Evolutionary conservation across 2,329 filamentous ascomycete genomes (phyloP), one percentile per base, ranked within the genome.

Genomic region (Lachnellula arida): DNA sequence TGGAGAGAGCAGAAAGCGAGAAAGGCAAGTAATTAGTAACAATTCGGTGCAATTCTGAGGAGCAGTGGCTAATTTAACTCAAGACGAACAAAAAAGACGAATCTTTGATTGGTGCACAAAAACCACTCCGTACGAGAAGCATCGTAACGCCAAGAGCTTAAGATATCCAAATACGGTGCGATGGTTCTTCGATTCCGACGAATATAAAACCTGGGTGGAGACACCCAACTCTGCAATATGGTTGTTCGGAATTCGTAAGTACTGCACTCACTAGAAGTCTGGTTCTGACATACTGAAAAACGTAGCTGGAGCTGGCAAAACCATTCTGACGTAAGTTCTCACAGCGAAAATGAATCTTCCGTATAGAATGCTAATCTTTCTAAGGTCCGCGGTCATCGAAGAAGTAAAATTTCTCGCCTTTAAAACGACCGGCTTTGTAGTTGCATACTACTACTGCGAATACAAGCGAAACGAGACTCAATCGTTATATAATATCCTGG

Each of bases 361-460:
- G 28, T 32, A 32, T 32, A 32, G 8, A 9, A 32, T 32, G 28
- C 28, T 11, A 28, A 28, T 28, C 7, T 28, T 7, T 28, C 7
- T 19, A 12, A 32, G 28, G 9, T 32, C 28, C 28, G 28, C 28
- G 2, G 28, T 32, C 28, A 32, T 32, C 3, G 28, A 32, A 32
- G 28, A 32, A 32, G 28, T 32, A 4, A 32, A 32, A 2, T 32
- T 32, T 11, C 28, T 32, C 28, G 28, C 28, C 28, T 32, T 32
- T 11, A 8, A 32, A 4, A 32, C 28, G 9, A 32, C 28, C 2
- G 28, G 28, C 3, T 32, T 3, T 11, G 63, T 54, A 11, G 25
- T 66, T 14, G 63, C 63, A 7, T 66, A 54, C 49, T 71, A 65
- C 54, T 70, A 68, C 46, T 70, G 64, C 47, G 65, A 71, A 47